Evolutionary conservation across 306 rosid genomes (phyloP).

Genomic region (Sindora glabra): DNA sequence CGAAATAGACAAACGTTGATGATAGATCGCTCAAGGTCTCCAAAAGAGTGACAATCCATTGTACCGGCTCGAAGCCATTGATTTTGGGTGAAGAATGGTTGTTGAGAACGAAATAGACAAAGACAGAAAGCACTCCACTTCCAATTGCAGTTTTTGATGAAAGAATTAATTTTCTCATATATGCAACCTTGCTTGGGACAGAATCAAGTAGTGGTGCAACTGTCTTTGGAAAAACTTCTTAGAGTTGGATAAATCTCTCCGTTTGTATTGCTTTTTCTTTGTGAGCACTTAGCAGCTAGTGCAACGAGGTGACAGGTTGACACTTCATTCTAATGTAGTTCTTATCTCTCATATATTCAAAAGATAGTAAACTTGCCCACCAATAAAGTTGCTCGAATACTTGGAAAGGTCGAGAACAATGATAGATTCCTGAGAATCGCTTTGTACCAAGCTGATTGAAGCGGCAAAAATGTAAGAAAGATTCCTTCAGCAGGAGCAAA

Average conservation of each 20-base stretch:
- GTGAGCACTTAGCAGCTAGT: not conserved
- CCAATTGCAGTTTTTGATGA: conserved; percentile 60
- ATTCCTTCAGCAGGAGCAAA: conserved; percentile 52
- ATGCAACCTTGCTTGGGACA: conserved; percentile 53
- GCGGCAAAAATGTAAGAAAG: conserved; percentile 54
- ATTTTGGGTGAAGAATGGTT: conserved; percentile 65
- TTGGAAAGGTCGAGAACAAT: conserved; percentile 64
- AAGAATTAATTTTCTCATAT: conserved; percentile 55
- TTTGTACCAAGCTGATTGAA: conserved; percentile 49
- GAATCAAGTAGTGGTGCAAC: conserved; percentile 29
- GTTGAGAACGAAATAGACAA: conserved; percentile 59
- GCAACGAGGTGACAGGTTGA: not conserved
- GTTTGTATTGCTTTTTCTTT: too few relatives aligned
- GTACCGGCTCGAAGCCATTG: conserved; percentile 56
- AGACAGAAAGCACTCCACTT: conserved; percentile 53
- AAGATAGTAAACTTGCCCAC: conserved; percentile 53
- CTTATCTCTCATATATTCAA: not conserved
- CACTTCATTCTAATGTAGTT: not conserved
- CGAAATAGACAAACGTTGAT: conserved; percentile 56
- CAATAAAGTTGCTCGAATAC: conserved; percentile 48
- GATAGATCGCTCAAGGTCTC: conserved; percentile 58
- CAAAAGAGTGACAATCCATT: conserved; percentile 53
- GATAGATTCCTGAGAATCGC: conserved; percentile 57
- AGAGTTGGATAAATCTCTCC: too few relatives aligned
- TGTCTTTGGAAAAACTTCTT: too few relatives aligned